phyloP scores from a whole-genome alignment of 2,329 filamentous ascomycete genomes.

The Fusarium luffae region DNA sequence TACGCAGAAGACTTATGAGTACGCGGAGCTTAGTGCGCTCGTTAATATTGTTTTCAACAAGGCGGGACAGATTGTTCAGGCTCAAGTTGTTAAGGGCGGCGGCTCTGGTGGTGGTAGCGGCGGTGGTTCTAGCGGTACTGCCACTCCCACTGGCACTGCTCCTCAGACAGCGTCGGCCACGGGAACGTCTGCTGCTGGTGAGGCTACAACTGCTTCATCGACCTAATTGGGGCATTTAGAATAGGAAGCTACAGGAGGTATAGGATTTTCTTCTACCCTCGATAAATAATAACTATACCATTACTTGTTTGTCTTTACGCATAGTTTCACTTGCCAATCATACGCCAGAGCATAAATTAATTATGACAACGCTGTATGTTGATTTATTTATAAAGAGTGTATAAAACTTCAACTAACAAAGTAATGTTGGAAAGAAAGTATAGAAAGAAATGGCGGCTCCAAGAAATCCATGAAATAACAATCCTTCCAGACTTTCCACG shows the following conservation, averaged over 20 bases:
- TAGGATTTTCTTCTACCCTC: no score
- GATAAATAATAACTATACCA: not conserved
- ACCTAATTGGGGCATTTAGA: not conserved
- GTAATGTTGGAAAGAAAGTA: no score
- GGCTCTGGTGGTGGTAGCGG: not conserved
- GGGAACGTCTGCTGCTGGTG: not conserved
- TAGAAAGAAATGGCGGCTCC: no score
- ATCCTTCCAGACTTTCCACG: no score
- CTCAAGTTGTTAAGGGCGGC: constrained; percentile 19
- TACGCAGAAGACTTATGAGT: constrained; percentile 20
- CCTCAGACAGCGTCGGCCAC: constrained; percentile 4
- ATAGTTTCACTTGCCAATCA: not conserved
- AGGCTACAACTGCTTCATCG: not conserved
- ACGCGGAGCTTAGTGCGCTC: constrained; percentile 16
- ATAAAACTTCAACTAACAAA: no score
- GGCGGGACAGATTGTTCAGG: constrained; percentile 25
- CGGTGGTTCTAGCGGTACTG: constrained; percentile 1
- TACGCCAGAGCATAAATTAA: no score
- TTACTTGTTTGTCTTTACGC: not conserved
- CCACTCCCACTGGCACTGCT: constrained; percentile 1
- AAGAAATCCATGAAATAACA: no score
- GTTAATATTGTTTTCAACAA: constrained; percentile 31
- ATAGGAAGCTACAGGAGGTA: not conserved
- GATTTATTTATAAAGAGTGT: no score
- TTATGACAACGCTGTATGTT: no score